Evolutionary conservation across 2,329 filamentous ascomycete species (phyloP), one percentile per base, ranked within the genome.

Genomic region (Stromatinia cepivora): DNA sequence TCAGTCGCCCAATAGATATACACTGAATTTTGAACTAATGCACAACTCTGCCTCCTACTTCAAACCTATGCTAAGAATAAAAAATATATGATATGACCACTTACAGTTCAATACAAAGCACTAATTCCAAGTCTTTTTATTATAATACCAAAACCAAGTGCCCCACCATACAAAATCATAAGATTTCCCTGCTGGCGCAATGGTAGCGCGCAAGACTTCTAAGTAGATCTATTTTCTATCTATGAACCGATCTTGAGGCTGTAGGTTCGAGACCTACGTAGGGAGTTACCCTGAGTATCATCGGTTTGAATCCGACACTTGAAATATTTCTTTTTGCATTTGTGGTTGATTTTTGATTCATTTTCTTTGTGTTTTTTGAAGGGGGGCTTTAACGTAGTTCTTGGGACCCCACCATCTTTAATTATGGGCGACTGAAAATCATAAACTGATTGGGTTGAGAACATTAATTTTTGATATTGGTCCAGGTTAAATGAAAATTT

Each of bases 101-200:
- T 13, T 54, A 7, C 2, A 22, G 15, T 34, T 10, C 28, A 9
- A 22, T 5, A 1, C 10, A 34, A 20, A 56, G 8, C 53, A 36
- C 28, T 5, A 11, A 31, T 31, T 1, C 8, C 9, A 9, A 5
- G 1, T 2, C 4, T 4, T 1, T 6, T 1, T 28, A 1, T 7
- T 25, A 50, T 25, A 20, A n/a, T 3, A 0, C 0, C 2, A 36
- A 10, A 50, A 25, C 6, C 0, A 3, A 0, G 0, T 0, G 0
- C 0, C 0, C 1, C 0, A 17, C 2, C 22, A 62, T 62, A 34
- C 11, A 50, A 62, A 10, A 62, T 50, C 28, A 25, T 1, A 50
- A 50, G 59, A 62, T 62, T 46, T 62, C 59, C 59, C 59, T 62
- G 59, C 59, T 62, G 59, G 59, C 59, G 59, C 59, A 62, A 62